Conservation (phyloP, 345 rosid species). For the Brassica nigra region DNA sequence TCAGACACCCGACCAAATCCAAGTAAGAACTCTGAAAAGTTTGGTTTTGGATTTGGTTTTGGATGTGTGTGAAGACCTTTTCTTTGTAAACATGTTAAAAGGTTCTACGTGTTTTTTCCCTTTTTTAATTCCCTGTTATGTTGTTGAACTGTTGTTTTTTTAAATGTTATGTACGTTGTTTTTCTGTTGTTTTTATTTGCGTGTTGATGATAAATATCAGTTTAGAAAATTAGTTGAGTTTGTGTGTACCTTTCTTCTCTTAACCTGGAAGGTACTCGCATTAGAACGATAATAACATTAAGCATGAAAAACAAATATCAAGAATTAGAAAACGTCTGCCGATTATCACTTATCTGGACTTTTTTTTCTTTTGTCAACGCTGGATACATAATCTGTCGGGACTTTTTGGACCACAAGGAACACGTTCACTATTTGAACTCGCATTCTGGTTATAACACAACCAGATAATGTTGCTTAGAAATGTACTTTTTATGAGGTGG, state of each 20-base stretch:
- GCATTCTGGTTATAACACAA: not conserved
- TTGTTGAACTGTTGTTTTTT: slow-evolving; percentile 1
- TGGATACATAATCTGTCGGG: not conserved
- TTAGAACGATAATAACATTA: not conserved
- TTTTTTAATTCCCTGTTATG: not conserved
- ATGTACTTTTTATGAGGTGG: not conserved
- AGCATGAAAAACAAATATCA: not conserved
- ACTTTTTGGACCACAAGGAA: not conserved
- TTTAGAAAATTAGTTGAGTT: not conserved
- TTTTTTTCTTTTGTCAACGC: not conserved
- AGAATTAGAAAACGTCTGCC: not conserved
- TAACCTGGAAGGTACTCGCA: not conserved
- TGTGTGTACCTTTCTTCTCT: not conserved
- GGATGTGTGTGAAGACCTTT: slow-evolving; percentile 38
- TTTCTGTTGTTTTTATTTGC: not conserved
- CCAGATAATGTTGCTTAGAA: not conserved
- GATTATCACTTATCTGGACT: not conserved
- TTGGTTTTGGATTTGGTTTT: slow-evolving; percentile 37
- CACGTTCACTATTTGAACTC: not conserved
- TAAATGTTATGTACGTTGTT: not conserved
- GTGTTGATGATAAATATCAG: not conserved
- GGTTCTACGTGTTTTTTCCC: not conserved
- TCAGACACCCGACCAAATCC: slow-evolving; percentile 44
- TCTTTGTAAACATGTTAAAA: not conserved
- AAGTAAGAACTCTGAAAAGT: not conserved